Conservation (phyloP, 2,329 filamentous ascomycete genomes). For the Penicillium sumatraense region DNA sequence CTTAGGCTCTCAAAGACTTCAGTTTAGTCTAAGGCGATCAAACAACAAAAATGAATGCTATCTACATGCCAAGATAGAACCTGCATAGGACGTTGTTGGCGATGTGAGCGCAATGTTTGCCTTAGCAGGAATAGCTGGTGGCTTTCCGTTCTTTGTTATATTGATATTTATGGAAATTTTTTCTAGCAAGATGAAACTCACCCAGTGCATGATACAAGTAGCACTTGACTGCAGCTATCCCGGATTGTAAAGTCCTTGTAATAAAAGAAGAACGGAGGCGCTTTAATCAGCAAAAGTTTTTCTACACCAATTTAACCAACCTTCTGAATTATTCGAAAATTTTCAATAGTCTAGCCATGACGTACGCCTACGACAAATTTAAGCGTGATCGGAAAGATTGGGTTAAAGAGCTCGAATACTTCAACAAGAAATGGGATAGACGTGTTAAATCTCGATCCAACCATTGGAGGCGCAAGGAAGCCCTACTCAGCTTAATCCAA, state of each 20-base stretch:
- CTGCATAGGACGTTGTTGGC: background rate
- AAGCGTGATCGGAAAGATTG: background rate
- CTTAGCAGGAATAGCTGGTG: too few relatives aligned
- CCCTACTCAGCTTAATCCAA: background rate
- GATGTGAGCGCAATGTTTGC: too few relatives aligned
- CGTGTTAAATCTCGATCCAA: background rate
- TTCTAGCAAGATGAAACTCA: too few relatives aligned
- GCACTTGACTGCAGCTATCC: too few relatives aligned
- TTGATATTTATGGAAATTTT: too few relatives aligned
- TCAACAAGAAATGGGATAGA: background rate
- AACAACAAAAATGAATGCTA: background rate
- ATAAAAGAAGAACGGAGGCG: too few relatives aligned
- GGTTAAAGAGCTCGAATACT: background rate
- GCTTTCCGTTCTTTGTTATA: background rate
- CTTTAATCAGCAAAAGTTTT: too few relatives aligned
- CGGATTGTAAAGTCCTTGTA: too few relatives aligned
- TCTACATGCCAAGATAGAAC: background rate
- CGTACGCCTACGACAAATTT: background rate
- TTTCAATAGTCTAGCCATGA: background rate
- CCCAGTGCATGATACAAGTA: too few relatives aligned
- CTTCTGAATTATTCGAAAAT: background rate
- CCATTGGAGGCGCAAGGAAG: background rate
- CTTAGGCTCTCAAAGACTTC: background rate
- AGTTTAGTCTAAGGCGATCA: background rate
- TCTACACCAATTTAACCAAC: background rate